Conservation (phyloP, 345 rosid genomes). For the Cardamine resedifolia region DNA sequence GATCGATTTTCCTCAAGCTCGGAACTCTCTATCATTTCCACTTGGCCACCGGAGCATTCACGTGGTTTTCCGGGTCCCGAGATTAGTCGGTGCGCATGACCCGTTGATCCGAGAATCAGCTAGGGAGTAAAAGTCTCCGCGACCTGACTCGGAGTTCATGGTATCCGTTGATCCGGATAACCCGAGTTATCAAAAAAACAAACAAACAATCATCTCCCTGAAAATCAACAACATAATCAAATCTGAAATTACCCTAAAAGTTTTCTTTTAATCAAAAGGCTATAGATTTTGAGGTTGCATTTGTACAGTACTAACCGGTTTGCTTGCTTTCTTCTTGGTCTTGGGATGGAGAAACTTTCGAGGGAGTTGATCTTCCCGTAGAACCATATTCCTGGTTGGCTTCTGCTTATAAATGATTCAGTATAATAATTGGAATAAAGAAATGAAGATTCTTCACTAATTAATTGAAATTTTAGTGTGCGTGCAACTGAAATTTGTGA, state of each 20-base stretch:
- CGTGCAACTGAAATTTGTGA: slow-evolving; percentile 31
- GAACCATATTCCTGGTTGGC: slow-evolving; percentile 57
- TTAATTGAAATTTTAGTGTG: not conserved
- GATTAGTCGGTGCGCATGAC: no score
- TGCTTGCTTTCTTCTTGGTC: slow-evolving; percentile 80
- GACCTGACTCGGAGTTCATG: no score
- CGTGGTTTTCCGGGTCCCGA: no score
- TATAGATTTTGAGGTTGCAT: not conserved
- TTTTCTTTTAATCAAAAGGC: not conserved
- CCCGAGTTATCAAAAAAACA: no score
- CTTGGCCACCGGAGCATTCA: no score
- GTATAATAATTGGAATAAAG: not conserved
- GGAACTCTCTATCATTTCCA: no score
- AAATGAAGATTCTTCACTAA: not conserved
- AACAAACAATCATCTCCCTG: slow-evolving; percentile 76
- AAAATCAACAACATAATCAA: not conserved
- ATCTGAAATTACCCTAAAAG: not conserved
- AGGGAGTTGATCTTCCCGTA: slow-evolving; percentile 97
- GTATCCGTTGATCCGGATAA: no score
- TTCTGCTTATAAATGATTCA: not conserved
- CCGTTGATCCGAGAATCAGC: no score
- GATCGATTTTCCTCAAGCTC: no score
- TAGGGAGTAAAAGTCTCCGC: no score
- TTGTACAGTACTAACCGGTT: slow-evolving; percentile 51
- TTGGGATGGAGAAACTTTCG: slow-evolving; percentile 78